A percentile compares a stretch with the other conserved stretches of the same genome.
These are phyloP conservation scores for Solanum sitiens DNA, from an alignment of 257 asterid genomes.

Conservation along the genomic window DNA sequence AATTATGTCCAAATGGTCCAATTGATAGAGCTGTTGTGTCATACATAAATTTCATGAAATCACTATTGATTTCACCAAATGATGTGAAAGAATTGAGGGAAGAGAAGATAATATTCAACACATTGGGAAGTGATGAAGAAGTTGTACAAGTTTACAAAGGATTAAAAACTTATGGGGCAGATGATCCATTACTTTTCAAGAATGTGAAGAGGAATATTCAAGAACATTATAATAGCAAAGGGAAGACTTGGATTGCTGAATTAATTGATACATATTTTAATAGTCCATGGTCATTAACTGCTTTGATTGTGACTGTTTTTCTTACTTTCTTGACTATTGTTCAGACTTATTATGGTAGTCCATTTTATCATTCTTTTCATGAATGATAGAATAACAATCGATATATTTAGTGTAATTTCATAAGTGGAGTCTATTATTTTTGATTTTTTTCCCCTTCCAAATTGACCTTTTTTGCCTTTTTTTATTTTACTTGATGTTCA, in stretches of 20 bases:
- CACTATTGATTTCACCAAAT: slow-evolving; percentile 2
- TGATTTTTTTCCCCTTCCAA: background rate
- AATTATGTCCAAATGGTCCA: background rate
- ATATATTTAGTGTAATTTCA: background rate
- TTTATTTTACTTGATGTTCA: background rate
- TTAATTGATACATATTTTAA: background rate
- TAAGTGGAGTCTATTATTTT: too few relatives aligned
- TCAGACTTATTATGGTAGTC: background rate
- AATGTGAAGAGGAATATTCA: background rate
- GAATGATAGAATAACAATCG: background rate
- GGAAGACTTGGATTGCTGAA: background rate
- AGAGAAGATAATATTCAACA: slow-evolving; percentile 4
- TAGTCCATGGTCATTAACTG: background rate
- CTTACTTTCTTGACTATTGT: background rate
- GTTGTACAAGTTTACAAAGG: background rate
- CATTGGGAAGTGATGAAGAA: slow-evolving; percentile 17
- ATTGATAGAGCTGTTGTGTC: background rate
- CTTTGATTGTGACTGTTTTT: background rate
- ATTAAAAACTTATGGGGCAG: background rate
- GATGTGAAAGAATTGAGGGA: slow-evolving; percentile 26
- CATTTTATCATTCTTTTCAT: background rate
- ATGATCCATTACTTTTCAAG: background rate
- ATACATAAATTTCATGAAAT: slow-evolving; percentile 23
- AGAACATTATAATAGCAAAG: background rate
- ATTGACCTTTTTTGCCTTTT: too few relatives aligned